Base-by-base conservation (phyloP, 2,329 filamentous ascomycete genomes). In the Diaporthe citrichinensis region DNA sequence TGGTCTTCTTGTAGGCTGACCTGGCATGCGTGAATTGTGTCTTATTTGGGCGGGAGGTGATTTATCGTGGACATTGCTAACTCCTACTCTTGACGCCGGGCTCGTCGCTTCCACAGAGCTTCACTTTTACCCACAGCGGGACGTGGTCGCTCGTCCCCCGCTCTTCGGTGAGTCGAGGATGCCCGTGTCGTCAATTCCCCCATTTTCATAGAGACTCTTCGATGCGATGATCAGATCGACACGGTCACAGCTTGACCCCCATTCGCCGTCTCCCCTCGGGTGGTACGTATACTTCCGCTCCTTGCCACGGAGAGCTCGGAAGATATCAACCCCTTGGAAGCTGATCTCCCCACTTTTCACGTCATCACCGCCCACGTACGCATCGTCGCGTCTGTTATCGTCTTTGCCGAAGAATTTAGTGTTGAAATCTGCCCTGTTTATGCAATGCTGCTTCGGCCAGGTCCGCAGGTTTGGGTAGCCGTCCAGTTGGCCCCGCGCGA, bases 71-170 rank as follows among this genome's bases (percentile, higher is more conserved):
- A 15, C 4, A 9, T 2, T 41, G 12, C 28, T 59, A n/a, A 51
- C 14, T 46, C 15, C 44, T 12, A 20, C 44, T 39, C 28, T 25
- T 28, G 31, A 58, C n/a, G 4, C 15, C 14, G 31, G 17, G 2
- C 44, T 31, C 55, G n/a, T 72, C 44, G 44, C 36, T 55, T 31
- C 31, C 17, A 25, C 44, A 34, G 25, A 74, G 34, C 44, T 23
- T 74, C 39, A 81, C 67, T 53, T 81, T 81, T 25, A 86, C 84
- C 83, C 84, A 88, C 8, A 91, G 79, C 0, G 89, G 88, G 23
- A 88, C 87, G 82, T 90, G 88, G 81, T 90, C 88, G 79, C 88
- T 90, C 2, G 85, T 83, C 1, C 87, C 88, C 53, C 89, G 82
- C 76, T 90, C 88, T 76, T 80, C 6, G 82, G 81, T 49, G 82